These are phyloP conservation scores for Boletellus sp. DNA, from an alignment of 768 basidiomycete genomes.

Conservation along the genomic window DNA sequence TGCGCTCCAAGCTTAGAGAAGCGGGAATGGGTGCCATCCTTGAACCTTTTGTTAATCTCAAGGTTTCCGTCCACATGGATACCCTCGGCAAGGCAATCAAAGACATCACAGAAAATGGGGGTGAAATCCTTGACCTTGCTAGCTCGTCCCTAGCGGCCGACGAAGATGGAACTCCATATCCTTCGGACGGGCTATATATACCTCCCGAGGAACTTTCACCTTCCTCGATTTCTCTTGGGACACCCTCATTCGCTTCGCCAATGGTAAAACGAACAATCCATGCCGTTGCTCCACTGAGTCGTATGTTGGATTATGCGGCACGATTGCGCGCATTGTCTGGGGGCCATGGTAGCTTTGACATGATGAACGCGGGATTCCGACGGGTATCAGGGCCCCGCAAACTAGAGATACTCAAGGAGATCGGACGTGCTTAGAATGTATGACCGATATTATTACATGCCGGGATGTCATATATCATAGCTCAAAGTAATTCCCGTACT, in stretches of 20 bases:
- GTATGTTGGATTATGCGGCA: slow-evolving; percentile 76
- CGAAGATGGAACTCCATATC: slow-evolving; percentile 41
- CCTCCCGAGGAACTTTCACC: slow-evolving; percentile 78
- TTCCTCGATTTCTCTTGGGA: slow-evolving; percentile 42
- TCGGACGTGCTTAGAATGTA: slow-evolving; percentile 58
- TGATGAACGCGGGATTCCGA: slow-evolving; percentile 74
- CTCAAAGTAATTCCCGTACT: slow-evolving; percentile 49
- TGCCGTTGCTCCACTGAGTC: slow-evolving; percentile 74
- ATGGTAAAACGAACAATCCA: slow-evolving; percentile 61
- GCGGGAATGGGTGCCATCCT: slow-evolving; percentile 70
- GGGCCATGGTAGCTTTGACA: slow-evolving; percentile 79
- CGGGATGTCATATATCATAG: slow-evolving; percentile 5
- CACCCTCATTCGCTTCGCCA: slow-evolving; percentile 31
- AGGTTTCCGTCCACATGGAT: slow-evolving; percentile 63
- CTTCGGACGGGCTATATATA: slow-evolving; percentile 65
- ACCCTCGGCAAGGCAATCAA: slow-evolving; percentile 74
- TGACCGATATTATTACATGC: slow-evolving; percentile 5
- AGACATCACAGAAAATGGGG: slow-evolving; percentile 79
- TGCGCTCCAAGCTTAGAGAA: slow-evolving; percentile 57
- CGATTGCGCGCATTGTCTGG: slow-evolving; percentile 77
- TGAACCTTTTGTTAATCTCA: slow-evolving; percentile 74
- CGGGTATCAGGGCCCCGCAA: slow-evolving; percentile 58
- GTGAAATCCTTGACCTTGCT: slow-evolving; percentile 71
- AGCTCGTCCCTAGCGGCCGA: slow-evolving; percentile 32
- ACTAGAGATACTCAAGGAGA: slow-evolving; percentile 71